Evolutionary conservation across 139 green algal genomes (phyloP).

Genomic region (Tetradesmus lagerheimii): DNA sequence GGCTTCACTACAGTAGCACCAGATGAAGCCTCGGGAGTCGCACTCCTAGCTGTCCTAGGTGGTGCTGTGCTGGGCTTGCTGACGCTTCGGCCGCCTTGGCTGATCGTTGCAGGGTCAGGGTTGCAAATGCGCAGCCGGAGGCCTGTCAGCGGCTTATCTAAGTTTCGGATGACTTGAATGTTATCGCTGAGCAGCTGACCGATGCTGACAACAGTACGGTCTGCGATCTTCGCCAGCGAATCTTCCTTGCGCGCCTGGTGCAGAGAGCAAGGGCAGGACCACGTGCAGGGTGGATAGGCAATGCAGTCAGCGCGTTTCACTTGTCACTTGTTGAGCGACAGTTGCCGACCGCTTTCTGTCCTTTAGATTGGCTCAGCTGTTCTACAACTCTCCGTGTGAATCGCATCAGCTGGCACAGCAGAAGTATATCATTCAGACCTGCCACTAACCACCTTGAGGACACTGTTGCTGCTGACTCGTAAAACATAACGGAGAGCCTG

Average conservation of each 20-base stretch:
- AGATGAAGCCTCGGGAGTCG: neutral
- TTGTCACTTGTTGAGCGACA: too few relatives aligned
- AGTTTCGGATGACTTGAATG: neutral
- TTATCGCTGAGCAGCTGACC: constrained; percentile 35
- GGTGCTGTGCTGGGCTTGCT: neutral
- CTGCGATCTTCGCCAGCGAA: constrained; percentile 1
- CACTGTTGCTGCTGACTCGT: neutral
- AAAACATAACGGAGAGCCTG: neutral
- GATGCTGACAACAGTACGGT: constrained; percentile 20
- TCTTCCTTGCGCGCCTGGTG: neutral
- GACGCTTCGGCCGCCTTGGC: neutral
- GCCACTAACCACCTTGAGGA: too few relatives aligned
- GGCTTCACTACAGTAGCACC: neutral
- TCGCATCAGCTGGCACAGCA: too few relatives aligned
- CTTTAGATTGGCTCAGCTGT: too few relatives aligned
- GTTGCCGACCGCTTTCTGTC: too few relatives aligned
- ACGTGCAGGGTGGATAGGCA: too few relatives aligned
- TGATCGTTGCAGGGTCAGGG: constrained; percentile 17
- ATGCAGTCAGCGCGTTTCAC: too few relatives aligned
- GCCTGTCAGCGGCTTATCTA: constrained; percentile 22
- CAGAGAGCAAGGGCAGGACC: neutral
- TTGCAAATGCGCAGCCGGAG: constrained; percentile 10
- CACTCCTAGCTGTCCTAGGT: neutral
- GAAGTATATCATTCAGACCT: too few relatives aligned
- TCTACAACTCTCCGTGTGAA: too few relatives aligned